A percentile compares a stretch with the other conserved stretches of the same genome.
These are phyloP conservation scores for Ceratocystis albifundus DNA, from an alignment of 2,329 filamentous ascomycete species.

Conservation along the genomic window DNA sequence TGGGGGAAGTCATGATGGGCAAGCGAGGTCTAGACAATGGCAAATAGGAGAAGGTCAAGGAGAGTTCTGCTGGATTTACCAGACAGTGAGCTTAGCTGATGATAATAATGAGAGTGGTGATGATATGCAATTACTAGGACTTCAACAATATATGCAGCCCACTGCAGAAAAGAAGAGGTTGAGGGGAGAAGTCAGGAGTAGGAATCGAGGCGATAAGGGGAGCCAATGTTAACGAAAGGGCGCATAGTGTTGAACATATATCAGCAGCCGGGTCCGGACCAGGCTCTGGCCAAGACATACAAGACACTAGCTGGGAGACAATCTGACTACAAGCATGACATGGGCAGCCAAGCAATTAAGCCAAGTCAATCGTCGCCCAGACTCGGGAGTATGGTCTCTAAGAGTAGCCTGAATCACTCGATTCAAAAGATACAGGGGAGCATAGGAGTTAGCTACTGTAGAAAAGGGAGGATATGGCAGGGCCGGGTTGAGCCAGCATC, in stretches of 20 bases:
- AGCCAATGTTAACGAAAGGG: not conserved
- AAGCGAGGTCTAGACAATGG: not conserved
- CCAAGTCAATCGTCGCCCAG: too few species aligned
- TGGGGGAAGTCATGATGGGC: not conserved
- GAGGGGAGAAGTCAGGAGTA: not conserved
- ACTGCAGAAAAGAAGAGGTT: not conserved
- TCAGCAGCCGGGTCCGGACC: too few species aligned
- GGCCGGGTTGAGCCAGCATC: too few species aligned
- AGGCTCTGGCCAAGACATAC: too few species aligned
- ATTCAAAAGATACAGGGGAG: too few species aligned
- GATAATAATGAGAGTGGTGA: not conserved
- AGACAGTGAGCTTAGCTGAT: not conserved
- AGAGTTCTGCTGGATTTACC: not conserved
- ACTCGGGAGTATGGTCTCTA: too few species aligned
- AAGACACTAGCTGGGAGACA: too few species aligned
- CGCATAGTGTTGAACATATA: not conserved
- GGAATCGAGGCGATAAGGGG: not conserved
- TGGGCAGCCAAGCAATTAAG: too few species aligned
- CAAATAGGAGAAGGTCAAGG: not conserved
- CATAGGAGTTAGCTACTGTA: too few species aligned
- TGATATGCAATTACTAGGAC: not conserved
- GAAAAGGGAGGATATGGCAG: too few species aligned
- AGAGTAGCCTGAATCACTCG: too few species aligned
- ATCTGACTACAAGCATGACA: too few species aligned
- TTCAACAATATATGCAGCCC: not conserved